Evolutionary conservation across 371 early-diverging fungal genomes (phyloP), one percentile per base, ranked within the genome.

Genomic region (Mortierella sp.): DNA sequence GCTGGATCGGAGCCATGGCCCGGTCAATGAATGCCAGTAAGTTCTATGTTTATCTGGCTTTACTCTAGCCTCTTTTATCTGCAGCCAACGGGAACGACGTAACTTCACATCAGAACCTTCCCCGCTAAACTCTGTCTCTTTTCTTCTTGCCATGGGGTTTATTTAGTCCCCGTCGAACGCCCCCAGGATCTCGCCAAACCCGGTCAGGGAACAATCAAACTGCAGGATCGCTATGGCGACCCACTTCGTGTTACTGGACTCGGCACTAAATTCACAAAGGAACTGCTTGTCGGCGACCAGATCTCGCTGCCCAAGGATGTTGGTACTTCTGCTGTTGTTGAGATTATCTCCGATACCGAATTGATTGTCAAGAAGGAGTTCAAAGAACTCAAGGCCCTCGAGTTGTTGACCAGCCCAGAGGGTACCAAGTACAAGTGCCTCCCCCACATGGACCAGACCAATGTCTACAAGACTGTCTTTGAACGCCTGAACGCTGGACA

Each of bases 381-480:
- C 80, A 95, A 94, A 80, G 94, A 95, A 50, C 84, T 93, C 45
- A 84, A 89, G 65, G 94, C 95, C 5, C 72, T 95, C 21, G 92
- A 93, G 48, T 73, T 92, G 24, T 84, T 97, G 75, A 90, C 93
- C 2, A 73, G 78, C 14, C 72, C 83, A 8, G 92, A 90, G 6
- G 96, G 97, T 7, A 87, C 94, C 8, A 79, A 91, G 11, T 98
- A 91, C 88, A 96, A 95, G 85, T 89, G 93, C 60, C 88, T 92
- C 9, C 99, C 99, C 47, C 95, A 96, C 80, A 91, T 99, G 73
- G 97, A 99, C 84, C 98, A 99, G 88, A 88, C 91, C 57, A 90
- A 91, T 13, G 95, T 98, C 88, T 99, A 97, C 89, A 85, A 91
- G 38, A 91, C 93, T 44, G 99, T 99, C 0, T 93, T 95, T 80